These are phyloP conservation scores for Herpetomonas muscarum DNA, from an alignment of 208 protist genomes.

Conservation along the genomic window DNA sequence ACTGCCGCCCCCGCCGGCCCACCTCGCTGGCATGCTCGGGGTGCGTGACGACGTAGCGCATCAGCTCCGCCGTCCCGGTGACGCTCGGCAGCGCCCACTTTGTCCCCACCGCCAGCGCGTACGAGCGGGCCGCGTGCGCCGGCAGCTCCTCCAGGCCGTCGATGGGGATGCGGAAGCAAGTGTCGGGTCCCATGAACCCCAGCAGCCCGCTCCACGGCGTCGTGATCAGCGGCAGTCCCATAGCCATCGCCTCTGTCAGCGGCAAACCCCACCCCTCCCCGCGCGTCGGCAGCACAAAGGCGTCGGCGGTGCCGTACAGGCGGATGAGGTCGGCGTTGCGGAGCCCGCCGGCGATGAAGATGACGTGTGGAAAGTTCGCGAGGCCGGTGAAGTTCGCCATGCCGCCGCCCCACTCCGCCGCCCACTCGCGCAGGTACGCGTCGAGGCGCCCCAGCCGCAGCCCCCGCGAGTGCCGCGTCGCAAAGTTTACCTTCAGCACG, in stretches of 20 bases:
- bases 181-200: constrained; percentile 26
- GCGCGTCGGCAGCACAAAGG: constrained; percentile 82
- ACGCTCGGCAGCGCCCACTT: constrained; percentile 36
- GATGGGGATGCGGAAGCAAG: constrained; percentile 42
- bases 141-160: constrained; percentile 41
- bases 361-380: constrained; percentile 28
- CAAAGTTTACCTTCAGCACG: constrained; percentile 11
- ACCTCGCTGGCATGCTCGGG: constrained; percentile 24
- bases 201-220: constrained; percentile 38
- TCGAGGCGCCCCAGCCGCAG: constrained; percentile 5
- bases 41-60: constrained; percentile 31
- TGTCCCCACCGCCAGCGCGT: constrained; percentile 17
- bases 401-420: background rate
- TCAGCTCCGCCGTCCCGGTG: constrained; percentile 18
- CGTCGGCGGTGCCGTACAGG: constrained; percentile 69
- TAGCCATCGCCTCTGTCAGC: constrained; percentile 50
- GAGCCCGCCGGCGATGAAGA: constrained; percentile 21
- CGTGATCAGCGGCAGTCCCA: constrained; percentile 37
- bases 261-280: constrained; percentile 76
- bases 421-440: constrained; percentile 15
- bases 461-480: background rate
- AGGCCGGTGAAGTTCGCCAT: constrained; percentile 12
- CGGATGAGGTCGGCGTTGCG: constrained; percentile 18
- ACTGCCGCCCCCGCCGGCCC: constrained; percentile 18
- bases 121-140: constrained; percentile 1